A percentile compares a stretch with the other conserved stretches of the same genome.
Evolutionary conservation across 768 basidiomycete genomes (phyloP).

Genomic region (Gyrodon lividus): DNA sequence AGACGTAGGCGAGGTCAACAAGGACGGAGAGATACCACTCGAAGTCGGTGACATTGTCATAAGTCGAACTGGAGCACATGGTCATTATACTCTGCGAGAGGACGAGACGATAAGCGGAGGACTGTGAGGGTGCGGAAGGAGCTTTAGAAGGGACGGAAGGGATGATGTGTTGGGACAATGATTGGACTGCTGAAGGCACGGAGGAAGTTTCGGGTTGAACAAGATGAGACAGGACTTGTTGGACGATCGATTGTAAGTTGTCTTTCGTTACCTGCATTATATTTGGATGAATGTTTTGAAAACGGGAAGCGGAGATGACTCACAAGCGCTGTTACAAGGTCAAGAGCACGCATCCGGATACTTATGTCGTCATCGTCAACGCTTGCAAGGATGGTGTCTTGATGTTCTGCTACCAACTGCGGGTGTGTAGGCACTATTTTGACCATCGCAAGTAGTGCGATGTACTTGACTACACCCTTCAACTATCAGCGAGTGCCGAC

Average conservation of each 20-base stretch:
- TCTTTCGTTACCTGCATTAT: constrained; percentile 66
- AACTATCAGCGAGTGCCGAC: constrained; percentile 15
- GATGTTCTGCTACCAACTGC: constrained; percentile 85
- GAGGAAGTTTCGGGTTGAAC: constrained; percentile 55
- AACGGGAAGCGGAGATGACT: constrained; percentile 12
- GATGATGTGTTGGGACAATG: constrained; percentile 52
- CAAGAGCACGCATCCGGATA: constrained; percentile 93
- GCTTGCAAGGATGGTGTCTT: constrained; percentile 86
- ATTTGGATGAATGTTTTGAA: not conserved
- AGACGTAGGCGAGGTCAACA: constrained; percentile 86
- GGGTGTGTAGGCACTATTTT: constrained; percentile 95
- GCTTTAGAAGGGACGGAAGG: constrained; percentile 38
- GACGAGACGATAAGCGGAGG: constrained; percentile 81
- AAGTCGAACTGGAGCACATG: constrained; percentile 83
- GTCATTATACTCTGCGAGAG: constrained; percentile 79
- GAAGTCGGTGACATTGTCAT: constrained; percentile 87
- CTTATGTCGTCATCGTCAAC: constrained; percentile 93
- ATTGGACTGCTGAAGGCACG: constrained; percentile 56
- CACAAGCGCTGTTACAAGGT: constrained; percentile 93
- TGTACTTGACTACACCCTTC: constrained; percentile 83
- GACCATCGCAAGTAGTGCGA: constrained; percentile 90
- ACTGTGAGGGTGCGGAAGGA: constrained; percentile 57
- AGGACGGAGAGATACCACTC: constrained; percentile 98
- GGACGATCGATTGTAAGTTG: constrained; percentile 87
- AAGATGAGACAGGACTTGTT: constrained; percentile 86